These are phyloP conservation scores for Botryobasidium botryosum DNA, from an alignment of 768 basidiomycete genomes.

Conservation along the genomic window DNA sequence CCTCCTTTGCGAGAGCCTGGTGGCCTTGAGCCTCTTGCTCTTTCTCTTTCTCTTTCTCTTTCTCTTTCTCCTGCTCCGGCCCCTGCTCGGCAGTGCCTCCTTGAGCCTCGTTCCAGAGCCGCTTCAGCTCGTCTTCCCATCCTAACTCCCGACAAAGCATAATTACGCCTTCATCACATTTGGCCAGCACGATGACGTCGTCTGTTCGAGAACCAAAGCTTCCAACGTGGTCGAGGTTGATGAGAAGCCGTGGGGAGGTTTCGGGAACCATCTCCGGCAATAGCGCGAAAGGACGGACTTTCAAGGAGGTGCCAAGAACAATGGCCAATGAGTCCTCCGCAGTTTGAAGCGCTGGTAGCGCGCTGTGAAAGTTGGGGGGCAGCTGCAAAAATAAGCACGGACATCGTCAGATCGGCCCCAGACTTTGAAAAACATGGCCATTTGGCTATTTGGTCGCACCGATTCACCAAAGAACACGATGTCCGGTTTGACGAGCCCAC, in stretches of 20 bases:
- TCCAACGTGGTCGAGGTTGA: slow-evolving; percentile 76
- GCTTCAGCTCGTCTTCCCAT: slow-evolving; percentile 49
- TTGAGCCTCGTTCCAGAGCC: slow-evolving; percentile 42
- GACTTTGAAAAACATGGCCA: neutral
- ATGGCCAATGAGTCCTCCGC: slow-evolving; percentile 86
- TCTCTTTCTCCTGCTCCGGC: too few species aligned
- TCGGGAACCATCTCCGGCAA: slow-evolving; percentile 40
- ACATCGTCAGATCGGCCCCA: neutral
- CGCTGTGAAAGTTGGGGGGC: slow-evolving; percentile 45
- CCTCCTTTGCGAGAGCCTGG: too few species aligned
- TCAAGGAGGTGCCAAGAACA: slow-evolving; percentile 80
- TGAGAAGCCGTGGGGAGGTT: slow-evolving; percentile 62
- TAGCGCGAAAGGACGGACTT: slow-evolving; percentile 74
- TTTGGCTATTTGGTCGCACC: slow-evolving; percentile 25
- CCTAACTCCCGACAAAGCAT: slow-evolving; percentile 50
- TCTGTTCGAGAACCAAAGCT: slow-evolving; percentile 34
- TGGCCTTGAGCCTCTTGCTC: too few species aligned
- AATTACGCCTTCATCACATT: slow-evolving; percentile 51
- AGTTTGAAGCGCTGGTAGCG: slow-evolving; percentile 33
- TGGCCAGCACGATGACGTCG: slow-evolving; percentile 48
- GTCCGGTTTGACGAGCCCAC: slow-evolving; percentile 77
- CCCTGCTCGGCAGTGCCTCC: too few species aligned
- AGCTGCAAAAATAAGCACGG: slow-evolving; percentile 31
- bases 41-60: too few species aligned
- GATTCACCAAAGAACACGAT: slow-evolving; percentile 87